phyloP scores from a whole-genome alignment of 352 stramenopile species.

The Phytophthora chlamydospora region DNA sequence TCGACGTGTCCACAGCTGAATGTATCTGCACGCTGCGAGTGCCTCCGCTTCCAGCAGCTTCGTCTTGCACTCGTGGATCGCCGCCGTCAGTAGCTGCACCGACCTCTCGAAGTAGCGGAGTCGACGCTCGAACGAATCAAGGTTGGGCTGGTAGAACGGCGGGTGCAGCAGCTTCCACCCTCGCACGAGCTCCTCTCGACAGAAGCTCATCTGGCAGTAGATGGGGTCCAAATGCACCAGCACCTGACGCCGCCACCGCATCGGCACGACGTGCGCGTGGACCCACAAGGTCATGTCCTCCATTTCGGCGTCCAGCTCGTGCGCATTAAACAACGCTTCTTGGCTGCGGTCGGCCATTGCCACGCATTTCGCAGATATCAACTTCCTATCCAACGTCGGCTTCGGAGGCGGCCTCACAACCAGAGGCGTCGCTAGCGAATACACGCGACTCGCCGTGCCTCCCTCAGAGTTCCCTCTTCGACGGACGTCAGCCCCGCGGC shows the following conservation, averaged over 20 bases:
- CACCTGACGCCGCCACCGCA: conserved; percentile 47
- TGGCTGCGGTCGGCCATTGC: conserved; percentile 40
- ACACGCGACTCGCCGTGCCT: conserved; percentile 19
- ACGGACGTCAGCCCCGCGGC: conserved; percentile 11
- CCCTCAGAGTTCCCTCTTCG: conserved; percentile 32
- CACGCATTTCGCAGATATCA: conserved; percentile 46
- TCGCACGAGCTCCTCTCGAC: conserved; percentile 33
- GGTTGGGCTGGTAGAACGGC: conserved; percentile 44
- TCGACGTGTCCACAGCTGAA: conserved; percentile 56
- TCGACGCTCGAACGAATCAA: conserved; percentile 48
- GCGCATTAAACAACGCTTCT: conserved; percentile 39
- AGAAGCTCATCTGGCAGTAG: conserved; percentile 47
- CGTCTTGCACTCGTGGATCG: conserved; percentile 41
- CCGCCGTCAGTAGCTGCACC: conserved; percentile 30
- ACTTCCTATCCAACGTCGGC: conserved; percentile 12
- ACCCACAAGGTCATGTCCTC: conserved; percentile 53
- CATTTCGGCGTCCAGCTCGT: conserved; percentile 39
- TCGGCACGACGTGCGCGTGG: conserved; percentile 43
- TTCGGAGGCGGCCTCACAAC: conserved; percentile 11
- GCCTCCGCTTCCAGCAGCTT: conserved; percentile 38
- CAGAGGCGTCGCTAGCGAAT: conserved; percentile 16
- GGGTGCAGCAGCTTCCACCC: conserved; percentile 50
- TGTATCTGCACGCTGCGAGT: conserved; percentile 39
- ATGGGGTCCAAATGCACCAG: conserved; percentile 42
- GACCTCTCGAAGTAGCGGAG: conserved; percentile 42